Conservation (phyloP, 179 eudicot genomes). For the Spinacia oleracea region DNA sequence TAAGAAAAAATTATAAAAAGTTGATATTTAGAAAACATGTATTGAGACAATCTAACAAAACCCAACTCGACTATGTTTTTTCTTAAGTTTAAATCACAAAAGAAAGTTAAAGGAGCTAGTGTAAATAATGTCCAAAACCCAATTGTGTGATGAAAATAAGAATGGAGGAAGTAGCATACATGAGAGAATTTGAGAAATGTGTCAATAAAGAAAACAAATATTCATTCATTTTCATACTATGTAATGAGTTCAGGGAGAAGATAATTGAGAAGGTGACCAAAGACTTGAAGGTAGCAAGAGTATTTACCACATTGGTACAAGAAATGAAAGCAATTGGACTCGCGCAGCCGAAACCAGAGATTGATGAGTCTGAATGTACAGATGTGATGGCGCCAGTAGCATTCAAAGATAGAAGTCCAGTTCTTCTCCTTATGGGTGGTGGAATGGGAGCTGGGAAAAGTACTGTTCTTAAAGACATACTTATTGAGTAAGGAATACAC, state of each 20-base stretch:
- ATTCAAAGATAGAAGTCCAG: conserved; percentile 89
- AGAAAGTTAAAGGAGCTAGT: no score
- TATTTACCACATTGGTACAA: conserved; percentile 85
- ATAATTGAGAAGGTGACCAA: conserved; percentile 89
- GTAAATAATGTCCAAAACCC: no score
- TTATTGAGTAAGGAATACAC: conserved; percentile 71
- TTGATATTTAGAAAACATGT: no score
- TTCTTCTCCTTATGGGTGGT: conserved; percentile 98
- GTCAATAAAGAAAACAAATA: neutral
- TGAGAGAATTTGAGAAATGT: neutral
- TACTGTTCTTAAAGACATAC: conserved; percentile 95
- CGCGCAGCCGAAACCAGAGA: conserved; percentile 47
- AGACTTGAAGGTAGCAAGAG: conserved; percentile 92
- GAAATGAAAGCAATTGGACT: conserved; percentile 96
- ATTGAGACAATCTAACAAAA: no score
- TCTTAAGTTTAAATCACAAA: no score
- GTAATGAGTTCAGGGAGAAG: conserved; percentile 62
- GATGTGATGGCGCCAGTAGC: conserved; percentile 99
- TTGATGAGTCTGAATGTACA: conserved; percentile 83
- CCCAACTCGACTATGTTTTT: no score
- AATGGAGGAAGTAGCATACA: neutral
- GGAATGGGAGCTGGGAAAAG: conserved; percentile 99
- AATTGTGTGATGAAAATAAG: no score
- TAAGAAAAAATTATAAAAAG: no score
- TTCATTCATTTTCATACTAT: conserved; percentile 6